These are phyloP conservation scores for Plenodomus lindquistii DNA, from an alignment of 2,329 filamentous ascomycete species.

Conservation along the genomic window DNA sequence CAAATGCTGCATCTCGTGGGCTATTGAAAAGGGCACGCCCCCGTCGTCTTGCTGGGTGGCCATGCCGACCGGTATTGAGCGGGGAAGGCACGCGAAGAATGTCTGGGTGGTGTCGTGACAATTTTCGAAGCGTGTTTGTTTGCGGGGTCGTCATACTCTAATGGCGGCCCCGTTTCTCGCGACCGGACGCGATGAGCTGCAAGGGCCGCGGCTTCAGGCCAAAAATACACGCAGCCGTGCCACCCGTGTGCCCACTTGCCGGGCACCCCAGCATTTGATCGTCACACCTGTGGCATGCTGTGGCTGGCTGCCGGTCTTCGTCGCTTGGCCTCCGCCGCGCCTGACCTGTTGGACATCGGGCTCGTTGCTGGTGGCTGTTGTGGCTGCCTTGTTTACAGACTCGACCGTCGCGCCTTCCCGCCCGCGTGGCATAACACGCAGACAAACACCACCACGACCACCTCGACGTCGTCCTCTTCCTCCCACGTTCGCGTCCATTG, in stretches of 20 bases:
- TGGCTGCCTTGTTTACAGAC: constrained; percentile 25
- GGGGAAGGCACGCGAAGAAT: background rate
- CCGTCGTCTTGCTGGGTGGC: constrained; percentile 47
- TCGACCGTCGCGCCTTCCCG: constrained; percentile 9
- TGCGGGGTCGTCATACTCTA: constrained; percentile 23
- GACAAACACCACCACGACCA: background rate
- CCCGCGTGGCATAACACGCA: constrained; percentile 8
- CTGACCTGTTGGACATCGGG: constrained; percentile 27
- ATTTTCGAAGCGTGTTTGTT: constrained; percentile 14
- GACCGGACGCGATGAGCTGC: constrained; percentile 9
- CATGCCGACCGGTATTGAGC: constrained; percentile 30
- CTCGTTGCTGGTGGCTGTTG: constrained; percentile 15
- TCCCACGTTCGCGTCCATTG: background rate
- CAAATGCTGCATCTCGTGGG: constrained; percentile 56
- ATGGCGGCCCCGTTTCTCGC: constrained; percentile 7
- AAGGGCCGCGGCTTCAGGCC: constrained; percentile 17
- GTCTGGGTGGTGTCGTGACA: background rate
- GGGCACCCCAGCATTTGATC: constrained; percentile 17
- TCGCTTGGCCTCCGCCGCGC: constrained; percentile 27
- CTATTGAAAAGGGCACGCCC: constrained; percentile 50
- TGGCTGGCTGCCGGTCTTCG: constrained; percentile 18
- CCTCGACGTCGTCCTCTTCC: background rate
- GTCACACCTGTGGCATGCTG: constrained; percentile 31
- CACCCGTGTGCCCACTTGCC: constrained; percentile 9
- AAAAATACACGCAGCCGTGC: constrained; percentile 17